Conservation (phyloP, 1,139 yeast genomes). For the Dujonia santamariae region DNA sequence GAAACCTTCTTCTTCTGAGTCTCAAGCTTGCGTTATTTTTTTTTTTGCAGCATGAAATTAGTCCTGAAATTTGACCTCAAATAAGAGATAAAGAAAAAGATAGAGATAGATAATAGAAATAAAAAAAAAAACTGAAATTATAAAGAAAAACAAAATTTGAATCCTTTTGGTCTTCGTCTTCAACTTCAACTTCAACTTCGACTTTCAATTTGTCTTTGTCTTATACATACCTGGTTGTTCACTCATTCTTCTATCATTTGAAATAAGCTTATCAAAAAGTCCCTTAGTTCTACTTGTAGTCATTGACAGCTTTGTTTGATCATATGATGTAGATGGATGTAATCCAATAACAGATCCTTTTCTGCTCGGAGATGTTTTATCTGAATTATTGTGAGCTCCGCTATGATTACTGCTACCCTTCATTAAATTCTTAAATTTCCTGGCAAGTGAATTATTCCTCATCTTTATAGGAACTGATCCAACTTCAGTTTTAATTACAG, state of each 20-base stretch:
- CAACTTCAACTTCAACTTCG: too few relatives aligned
- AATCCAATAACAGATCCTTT: constrained; percentile 8
- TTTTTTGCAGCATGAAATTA: not conserved
- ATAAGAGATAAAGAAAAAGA: not conserved
- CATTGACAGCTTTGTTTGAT: constrained; percentile 38
- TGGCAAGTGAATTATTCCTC: constrained; percentile 15
- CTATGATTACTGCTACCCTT: constrained; percentile 3
- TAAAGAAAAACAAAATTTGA: not conserved
- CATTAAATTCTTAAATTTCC: constrained; percentile 11
- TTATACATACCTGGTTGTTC: constrained; percentile 41
- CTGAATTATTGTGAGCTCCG: constrained; percentile 4
- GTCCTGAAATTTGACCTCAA: constrained; percentile 2
- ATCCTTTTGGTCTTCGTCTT: not conserved
- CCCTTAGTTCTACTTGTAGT: constrained; percentile 23
- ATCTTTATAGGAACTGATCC: constrained; percentile 9
- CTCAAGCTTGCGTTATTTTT: not conserved
- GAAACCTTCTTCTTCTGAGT: too few relatives aligned
- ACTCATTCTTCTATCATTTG: constrained; percentile 21
- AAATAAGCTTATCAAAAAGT: constrained; percentile 13
- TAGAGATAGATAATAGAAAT: constrained; percentile 2
- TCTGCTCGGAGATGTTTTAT: constrained; percentile 1
- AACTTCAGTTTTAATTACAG: not conserved
- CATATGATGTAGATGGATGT: constrained; percentile 18
- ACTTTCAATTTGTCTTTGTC: not conserved
- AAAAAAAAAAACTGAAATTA: constrained; percentile 2